Evolutionary conservation across 73 alveolate genomes (phyloP).

Genomic region (Stentor coeruleus): DNA sequence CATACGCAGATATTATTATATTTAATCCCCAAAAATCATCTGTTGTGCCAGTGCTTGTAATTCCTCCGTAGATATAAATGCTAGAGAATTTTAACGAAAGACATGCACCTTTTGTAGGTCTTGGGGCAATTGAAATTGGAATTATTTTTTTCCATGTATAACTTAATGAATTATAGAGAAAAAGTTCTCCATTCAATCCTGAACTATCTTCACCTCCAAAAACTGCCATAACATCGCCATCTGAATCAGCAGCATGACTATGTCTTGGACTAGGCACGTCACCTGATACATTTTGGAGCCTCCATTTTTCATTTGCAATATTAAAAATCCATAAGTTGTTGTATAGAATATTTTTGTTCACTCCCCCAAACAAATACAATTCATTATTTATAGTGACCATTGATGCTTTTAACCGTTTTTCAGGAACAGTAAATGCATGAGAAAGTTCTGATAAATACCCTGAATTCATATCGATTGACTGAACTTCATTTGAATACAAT

Average conservation of each 20-base stretch:
- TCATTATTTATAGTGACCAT: neutral
- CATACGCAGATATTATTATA: no score
- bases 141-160: neutral
- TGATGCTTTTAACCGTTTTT: no score
- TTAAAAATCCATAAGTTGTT: neutral
- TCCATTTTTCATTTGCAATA: neutral
- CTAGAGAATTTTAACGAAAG: neutral
- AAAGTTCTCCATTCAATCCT: neutral
- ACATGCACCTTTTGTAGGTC: constrained; percentile 1
- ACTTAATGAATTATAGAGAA: neutral
- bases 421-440: no score
- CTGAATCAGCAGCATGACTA: neutral
- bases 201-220: constrained; percentile 11
- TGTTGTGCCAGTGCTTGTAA: neutral
- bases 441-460: no score
- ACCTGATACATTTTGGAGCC: neutral
- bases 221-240: neutral
- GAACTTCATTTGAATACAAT: no score
- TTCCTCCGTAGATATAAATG: neutral
- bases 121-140: neutral
- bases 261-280: neutral
- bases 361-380: neutral
- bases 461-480: no score
- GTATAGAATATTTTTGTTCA: neutral
- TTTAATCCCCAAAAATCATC: neutral